phyloP scores from a whole-genome alignment of 2,329 filamentous ascomycete species.

The Helicocarpus griseus region DNA sequence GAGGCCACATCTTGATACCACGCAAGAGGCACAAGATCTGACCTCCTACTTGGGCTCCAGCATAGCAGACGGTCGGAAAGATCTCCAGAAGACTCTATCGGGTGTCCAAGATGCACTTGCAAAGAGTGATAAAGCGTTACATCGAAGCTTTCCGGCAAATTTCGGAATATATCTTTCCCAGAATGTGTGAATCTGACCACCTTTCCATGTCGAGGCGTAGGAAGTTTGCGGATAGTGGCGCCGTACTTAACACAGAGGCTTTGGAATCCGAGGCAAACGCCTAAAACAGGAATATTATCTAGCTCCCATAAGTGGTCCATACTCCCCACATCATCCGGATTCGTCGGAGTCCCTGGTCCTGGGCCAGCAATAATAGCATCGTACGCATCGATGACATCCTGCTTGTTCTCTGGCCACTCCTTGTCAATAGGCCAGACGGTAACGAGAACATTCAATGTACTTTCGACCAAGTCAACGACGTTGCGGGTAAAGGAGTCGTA shows the following conservation, averaged over 20 bases:
- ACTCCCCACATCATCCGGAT: constrained; percentile 67
- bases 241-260: constrained; percentile 63
- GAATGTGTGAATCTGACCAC: constrained; percentile 57
- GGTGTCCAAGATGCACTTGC: constrained; percentile 35
- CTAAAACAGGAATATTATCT: constrained; percentile 64
- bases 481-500: constrained; percentile 98
- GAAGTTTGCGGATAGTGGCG: constrained; percentile 54
- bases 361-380: constrained; percentile 84
- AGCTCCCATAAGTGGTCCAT: constrained; percentile 67
- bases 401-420: constrained; percentile 34
- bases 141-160: constrained; percentile 46
- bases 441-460: constrained; percentile 58
- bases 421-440: constrained; percentile 62
- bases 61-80: constrained; percentile 31
- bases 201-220: constrained; percentile 70
- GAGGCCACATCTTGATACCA: constrained; percentile 43
- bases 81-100: constrained; percentile 20
- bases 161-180: constrained; percentile 54
- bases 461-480: constrained; percentile 71
- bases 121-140: constrained; percentile 70
- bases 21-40: constrained; percentile 49
- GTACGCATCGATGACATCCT: constrained; percentile 49
- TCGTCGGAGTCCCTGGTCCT: constrained; percentile 71
- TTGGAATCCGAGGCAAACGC: constrained; percentile 84
- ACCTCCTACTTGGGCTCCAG: constrained; percentile 22